A percentile compares a stretch with the other conserved stretches of the same genome.
Evolutionary conservation across 495 filamentous ascomycete genomes (phyloP).

Genomic region (Penicillium roqueforti): DNA sequence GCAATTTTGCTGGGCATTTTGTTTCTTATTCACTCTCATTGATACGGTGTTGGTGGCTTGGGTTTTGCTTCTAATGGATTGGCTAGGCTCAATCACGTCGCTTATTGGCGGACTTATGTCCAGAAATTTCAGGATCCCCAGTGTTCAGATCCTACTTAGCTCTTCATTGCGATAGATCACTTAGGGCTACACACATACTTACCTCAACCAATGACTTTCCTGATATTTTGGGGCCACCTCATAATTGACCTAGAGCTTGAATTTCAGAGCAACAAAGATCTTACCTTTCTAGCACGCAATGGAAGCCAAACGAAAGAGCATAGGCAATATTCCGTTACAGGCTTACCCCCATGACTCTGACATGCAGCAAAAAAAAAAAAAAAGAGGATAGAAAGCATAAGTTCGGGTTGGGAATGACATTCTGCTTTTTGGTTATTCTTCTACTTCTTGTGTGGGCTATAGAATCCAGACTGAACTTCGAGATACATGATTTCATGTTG

Average conservation of each 20-base stretch:
- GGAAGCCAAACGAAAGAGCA: not conserved
- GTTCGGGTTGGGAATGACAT: not conserved
- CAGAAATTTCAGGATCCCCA: not conserved
- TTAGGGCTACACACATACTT: not conserved
- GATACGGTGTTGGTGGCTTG: slow-evolving; percentile 12
- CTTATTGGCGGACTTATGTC: not conserved
- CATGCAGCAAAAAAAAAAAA: not conserved
- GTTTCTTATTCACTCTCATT: slow-evolving; percentile 9
- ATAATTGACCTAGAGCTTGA: not conserved
- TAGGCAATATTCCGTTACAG: not conserved
- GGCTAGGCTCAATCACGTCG: not conserved
- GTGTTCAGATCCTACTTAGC: not conserved
- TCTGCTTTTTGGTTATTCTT: too few relatives aligned
- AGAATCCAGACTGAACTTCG: too few relatives aligned
- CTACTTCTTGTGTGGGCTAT: too few relatives aligned
- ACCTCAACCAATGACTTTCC: not conserved
- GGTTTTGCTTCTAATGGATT: slow-evolving; percentile 13
- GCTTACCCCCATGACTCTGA: not conserved
- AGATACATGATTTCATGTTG: too few relatives aligned
- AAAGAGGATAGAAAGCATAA: not conserved
- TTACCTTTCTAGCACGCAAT: not conserved
- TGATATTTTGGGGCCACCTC: not conserved
- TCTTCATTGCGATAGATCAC: not conserved
- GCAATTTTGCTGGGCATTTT: not conserved
- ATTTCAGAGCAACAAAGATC: not conserved